These are phyloP conservation scores for Lepiota brunneoincarnata DNA, from an alignment of 768 basidiomycete species.

Conservation along the genomic window DNA sequence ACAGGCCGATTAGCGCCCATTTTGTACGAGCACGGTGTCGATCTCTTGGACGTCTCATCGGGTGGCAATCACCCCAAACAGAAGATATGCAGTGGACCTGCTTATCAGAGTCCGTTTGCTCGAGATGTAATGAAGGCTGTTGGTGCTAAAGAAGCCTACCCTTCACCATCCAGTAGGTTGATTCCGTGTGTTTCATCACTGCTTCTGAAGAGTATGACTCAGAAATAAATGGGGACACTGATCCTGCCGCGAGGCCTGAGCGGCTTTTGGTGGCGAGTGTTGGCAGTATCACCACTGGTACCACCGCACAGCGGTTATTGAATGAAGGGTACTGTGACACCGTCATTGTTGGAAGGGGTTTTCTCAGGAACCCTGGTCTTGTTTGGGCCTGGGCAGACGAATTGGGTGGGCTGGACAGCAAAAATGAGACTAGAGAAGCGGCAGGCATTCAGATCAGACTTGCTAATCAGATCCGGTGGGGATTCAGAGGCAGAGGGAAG, in stretches of 20 bases:
- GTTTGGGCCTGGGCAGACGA: constrained; percentile 45
- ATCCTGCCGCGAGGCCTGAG: constrained; percentile 6
- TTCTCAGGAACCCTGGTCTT: constrained; percentile 56
- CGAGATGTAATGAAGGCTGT: constrained; percentile 45
- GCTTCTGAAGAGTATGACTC: background rate
- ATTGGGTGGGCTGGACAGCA: background rate
- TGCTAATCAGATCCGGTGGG: constrained; percentile 16
- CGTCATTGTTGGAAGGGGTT: constrained; percentile 48
- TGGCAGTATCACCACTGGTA: constrained; percentile 55
- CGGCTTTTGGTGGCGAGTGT: constrained; percentile 40
- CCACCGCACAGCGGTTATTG: constrained; percentile 56
- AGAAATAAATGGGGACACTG: background rate
- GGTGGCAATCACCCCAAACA: constrained; percentile 55
- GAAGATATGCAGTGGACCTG: constrained; percentile 28
- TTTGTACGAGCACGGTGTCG: constrained; percentile 63
- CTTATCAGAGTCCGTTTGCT: constrained; percentile 58
- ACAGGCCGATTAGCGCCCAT: constrained; percentile 57
- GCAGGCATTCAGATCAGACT: constrained; percentile 10
- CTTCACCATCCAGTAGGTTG: background rate
- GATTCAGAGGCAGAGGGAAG: constrained; percentile 13
- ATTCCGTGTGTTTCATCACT: no score
- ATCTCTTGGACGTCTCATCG: constrained; percentile 70
- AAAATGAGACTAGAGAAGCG: background rate
- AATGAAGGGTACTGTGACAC: constrained; percentile 59
- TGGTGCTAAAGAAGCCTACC: constrained; percentile 13